phyloP scores from a whole-genome alignment of 192 early-diverging fungal species.

The Backusella tarrabulga region DNA sequence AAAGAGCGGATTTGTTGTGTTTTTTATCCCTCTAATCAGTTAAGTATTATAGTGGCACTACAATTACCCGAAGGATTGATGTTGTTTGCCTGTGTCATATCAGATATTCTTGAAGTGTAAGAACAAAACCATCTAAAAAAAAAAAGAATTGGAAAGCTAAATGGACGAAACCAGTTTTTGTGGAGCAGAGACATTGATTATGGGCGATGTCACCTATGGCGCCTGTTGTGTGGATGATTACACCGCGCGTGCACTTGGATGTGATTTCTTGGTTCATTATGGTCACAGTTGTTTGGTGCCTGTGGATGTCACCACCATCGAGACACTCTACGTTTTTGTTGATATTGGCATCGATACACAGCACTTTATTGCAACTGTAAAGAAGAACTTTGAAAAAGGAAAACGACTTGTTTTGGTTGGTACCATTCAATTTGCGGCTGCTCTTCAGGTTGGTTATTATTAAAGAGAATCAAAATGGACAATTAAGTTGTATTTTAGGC shows the following conservation, averaged over 20 bases:
- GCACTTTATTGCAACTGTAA: slow-evolving; percentile 91
- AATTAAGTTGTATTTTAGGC: slow-evolving; percentile 22
- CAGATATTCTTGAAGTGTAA: slow-evolving; percentile 87
- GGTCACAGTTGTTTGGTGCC: slow-evolving; percentile 96
- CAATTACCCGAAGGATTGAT: slow-evolving; percentile 98
- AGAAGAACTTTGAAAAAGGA: slow-evolving; percentile 80
- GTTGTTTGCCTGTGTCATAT: slow-evolving; percentile 90
- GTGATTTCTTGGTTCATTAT: slow-evolving; percentile 98
- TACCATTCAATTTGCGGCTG: slow-evolving; percentile 92
- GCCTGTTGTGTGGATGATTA: slow-evolving; percentile 99
- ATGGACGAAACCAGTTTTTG: slow-evolving; percentile 51
- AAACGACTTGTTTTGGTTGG: slow-evolving; percentile 81
- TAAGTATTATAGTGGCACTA: slow-evolving; percentile 64
- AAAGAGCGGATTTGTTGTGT: not conserved
- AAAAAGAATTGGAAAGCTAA: not conserved
- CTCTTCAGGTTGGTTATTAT: slow-evolving; percentile 63
- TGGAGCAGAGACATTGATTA: slow-evolving; percentile 88
- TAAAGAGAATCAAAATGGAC: not conserved
- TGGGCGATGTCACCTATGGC: slow-evolving; percentile 99
- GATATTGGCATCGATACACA: slow-evolving; percentile 93
- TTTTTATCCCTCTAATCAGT: not conserved
- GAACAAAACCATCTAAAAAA: not conserved
- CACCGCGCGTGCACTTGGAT: slow-evolving; percentile 86
- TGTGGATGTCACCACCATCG: slow-evolving; percentile 90
- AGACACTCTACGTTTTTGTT: slow-evolving; percentile 98